Percentiles rank a stretch among this genome's conserved stretches.
phyloP scores from a whole-genome alignment of 2,329 filamentous ascomycete genomes.

The Diaporthe sp. region DNA sequence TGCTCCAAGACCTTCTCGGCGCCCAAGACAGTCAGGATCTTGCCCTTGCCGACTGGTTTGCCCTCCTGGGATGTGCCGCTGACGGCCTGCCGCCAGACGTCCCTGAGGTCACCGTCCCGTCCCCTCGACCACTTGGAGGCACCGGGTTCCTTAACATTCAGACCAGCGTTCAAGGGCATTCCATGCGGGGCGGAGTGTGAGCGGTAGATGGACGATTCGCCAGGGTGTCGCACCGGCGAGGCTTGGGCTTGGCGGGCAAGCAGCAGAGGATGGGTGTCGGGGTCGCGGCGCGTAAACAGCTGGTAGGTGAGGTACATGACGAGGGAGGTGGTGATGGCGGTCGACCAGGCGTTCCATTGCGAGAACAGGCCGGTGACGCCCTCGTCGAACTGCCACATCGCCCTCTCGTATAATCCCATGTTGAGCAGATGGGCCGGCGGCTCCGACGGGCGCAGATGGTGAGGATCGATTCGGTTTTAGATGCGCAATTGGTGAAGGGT shows the following conservation, averaged over 20 bases:
- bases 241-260: conserved; percentile 86
- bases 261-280: conserved; percentile 92
- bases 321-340: conserved; percentile 76
- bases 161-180: conserved; percentile 81
- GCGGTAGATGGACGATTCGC: conserved; percentile 88
- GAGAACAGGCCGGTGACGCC: conserved; percentile 77
- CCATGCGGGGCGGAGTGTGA: conserved; percentile 89
- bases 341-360: conserved; percentile 88
- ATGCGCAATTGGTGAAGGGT: neutral
- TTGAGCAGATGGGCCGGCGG: conserved; percentile 28
- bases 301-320: conserved; percentile 78
- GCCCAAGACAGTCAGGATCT: conserved; percentile 84
- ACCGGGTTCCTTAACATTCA: conserved; percentile 86
- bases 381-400: conserved; percentile 79
- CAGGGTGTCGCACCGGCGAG: conserved; percentile 83
- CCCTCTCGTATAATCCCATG: conserved; percentile 60
- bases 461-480: conserved; percentile 1
- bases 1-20: conserved; percentile 82
- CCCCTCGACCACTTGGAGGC: conserved; percentile 87
- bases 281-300: conserved; percentile 79
- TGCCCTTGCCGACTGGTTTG: conserved; percentile 73
- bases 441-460: conserved; percentile 18
- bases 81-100: conserved; percentile 86
- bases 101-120: conserved; percentile 88
- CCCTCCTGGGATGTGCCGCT: conserved; percentile 76